Conservation (phyloP, 208 protist species). For the Wallacemonas sp. region DNA sequence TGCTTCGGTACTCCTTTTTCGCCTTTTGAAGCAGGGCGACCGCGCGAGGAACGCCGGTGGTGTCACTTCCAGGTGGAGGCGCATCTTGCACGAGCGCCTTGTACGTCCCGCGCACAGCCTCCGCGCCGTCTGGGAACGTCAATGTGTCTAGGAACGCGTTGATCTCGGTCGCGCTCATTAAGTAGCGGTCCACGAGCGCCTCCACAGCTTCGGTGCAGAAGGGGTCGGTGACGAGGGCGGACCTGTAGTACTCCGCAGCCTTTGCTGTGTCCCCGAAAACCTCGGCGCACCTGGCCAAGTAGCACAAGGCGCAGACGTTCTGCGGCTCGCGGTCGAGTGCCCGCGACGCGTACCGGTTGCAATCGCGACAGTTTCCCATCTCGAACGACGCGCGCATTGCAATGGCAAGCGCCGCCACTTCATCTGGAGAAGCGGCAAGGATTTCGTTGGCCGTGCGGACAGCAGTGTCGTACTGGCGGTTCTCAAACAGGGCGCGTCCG, state of each 20-base stretch:
- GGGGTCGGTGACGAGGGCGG: slow-evolving; percentile 63
- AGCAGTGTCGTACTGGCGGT: slow-evolving; percentile 70
- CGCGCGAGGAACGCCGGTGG: slow-evolving; percentile 41
- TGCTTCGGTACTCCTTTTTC: slow-evolving; percentile 58
- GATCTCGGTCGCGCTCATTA: slow-evolving; percentile 50
- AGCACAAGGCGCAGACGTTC: slow-evolving; percentile 66
- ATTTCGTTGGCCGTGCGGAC: slow-evolving; percentile 43
- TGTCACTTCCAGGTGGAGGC: neutral
- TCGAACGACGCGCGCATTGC: slow-evolving; percentile 78
- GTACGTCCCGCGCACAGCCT: slow-evolving; percentile 30
- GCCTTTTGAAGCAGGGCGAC: slow-evolving; percentile 50
- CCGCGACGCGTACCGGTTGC: slow-evolving; percentile 39
- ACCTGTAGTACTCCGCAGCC: slow-evolving; percentile 65
- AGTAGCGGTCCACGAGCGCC: slow-evolving; percentile 64
- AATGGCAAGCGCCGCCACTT: slow-evolving; percentile 38
- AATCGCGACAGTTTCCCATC: slow-evolving; percentile 63
- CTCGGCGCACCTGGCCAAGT: slow-evolving; percentile 74
- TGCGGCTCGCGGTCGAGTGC: slow-evolving; percentile 26
- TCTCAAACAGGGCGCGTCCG: slow-evolving; percentile 54
- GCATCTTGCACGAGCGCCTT: slow-evolving; percentile 22
- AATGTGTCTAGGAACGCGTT: slow-evolving; percentile 59
- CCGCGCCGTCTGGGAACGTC: slow-evolving; percentile 33
- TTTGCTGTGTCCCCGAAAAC: slow-evolving; percentile 55
- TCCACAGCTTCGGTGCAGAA: slow-evolving; percentile 75
- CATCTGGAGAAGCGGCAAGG: slow-evolving; percentile 23